Evolutionary conservation across 352 stramenopile genomes (phyloP).

Genomic region (Phytophthora boehmeriae): DNA sequence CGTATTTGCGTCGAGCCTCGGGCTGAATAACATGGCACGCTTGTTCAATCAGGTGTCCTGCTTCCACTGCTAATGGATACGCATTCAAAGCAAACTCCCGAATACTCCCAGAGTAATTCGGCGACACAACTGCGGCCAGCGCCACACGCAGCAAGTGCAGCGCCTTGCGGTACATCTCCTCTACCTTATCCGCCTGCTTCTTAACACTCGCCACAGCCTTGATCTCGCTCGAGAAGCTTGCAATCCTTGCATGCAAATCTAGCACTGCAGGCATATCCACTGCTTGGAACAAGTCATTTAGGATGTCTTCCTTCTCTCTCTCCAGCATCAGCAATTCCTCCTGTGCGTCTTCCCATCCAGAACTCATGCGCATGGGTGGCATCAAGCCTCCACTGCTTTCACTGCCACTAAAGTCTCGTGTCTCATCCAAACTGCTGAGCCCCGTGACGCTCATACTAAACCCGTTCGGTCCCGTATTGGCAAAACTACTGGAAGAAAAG

Average conservation of each 20-base stretch:
- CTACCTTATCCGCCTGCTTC: slow-evolving; percentile 77
- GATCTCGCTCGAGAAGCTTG: slow-evolving; percentile 78
- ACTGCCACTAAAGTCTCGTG: slow-evolving; percentile 34
- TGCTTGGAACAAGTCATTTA: slow-evolving; percentile 65
- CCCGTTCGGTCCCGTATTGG: slow-evolving; percentile 25
- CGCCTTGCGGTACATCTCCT: slow-evolving; percentile 77
- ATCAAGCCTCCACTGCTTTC: slow-evolving; percentile 34
- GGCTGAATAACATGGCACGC: slow-evolving; percentile 77
- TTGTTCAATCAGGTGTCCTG: slow-evolving; percentile 73
- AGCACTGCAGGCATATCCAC: slow-evolving; percentile 68
- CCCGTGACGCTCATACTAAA: slow-evolving; percentile 28
- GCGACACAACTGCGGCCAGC: slow-evolving; percentile 71
- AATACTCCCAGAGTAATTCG: slow-evolving; percentile 72
- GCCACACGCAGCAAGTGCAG: slow-evolving; percentile 73
- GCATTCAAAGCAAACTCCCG: slow-evolving; percentile 77
- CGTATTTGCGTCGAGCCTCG: slow-evolving; percentile 76
- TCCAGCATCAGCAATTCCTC: slow-evolving; percentile 71
- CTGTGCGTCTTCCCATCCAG: slow-evolving; percentile 46
- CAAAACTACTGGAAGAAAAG: slow-evolving; percentile 26
- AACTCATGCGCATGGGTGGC: slow-evolving; percentile 34
- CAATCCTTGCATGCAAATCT: slow-evolving; percentile 74
- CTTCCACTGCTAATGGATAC: slow-evolving; percentile 81
- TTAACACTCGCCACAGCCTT: slow-evolving; percentile 75
- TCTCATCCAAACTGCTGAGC: slow-evolving; percentile 32
- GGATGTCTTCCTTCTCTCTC: slow-evolving; percentile 73